A percentile compares a stretch with the other conserved stretches of the same genome.
Evolutionary conservation across 2,329 filamentous ascomycete species (phyloP).

Genomic region (Colletotrichum viniferum): DNA sequence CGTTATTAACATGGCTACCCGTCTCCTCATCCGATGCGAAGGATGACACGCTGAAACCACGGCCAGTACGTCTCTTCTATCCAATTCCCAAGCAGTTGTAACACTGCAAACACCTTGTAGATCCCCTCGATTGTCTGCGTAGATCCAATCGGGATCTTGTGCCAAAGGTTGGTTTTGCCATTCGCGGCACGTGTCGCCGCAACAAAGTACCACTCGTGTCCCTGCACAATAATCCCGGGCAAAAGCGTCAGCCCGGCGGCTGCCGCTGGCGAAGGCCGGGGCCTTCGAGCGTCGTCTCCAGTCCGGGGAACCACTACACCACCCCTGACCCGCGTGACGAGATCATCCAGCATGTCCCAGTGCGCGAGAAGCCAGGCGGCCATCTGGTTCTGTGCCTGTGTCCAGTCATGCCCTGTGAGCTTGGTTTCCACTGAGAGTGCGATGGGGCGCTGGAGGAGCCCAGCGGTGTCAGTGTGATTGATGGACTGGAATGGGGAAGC

Average conservation of each 20-base stretch:
- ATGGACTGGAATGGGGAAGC: not conserved
- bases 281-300: not conserved
- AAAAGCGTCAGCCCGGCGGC: not conserved
- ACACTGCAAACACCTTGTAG: not conserved
- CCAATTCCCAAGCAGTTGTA: not conserved
- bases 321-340: not conserved
- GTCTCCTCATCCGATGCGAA: not conserved
- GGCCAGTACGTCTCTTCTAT: not conserved
- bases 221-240: not conserved
- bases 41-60: not conserved
- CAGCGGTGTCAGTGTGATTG: conserved; percentile 3
- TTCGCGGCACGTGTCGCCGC: not conserved
- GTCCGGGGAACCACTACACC: not conserved
- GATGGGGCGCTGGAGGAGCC: not conserved
- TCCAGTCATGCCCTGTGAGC: not conserved
- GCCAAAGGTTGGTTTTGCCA: not conserved
- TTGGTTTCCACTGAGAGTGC: conserved; percentile 13
- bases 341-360: not conserved
- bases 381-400: not conserved
- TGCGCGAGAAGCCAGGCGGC: conserved; percentile 4
- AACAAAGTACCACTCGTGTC: not conserved
- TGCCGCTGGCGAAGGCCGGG: not conserved
- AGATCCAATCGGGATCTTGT: not conserved
- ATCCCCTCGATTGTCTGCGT: not conserved
- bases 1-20: not conserved